phyloP scores from a whole-genome alignment of 2,329 filamentous ascomycete species.

The Penicillium sp. region DNA sequence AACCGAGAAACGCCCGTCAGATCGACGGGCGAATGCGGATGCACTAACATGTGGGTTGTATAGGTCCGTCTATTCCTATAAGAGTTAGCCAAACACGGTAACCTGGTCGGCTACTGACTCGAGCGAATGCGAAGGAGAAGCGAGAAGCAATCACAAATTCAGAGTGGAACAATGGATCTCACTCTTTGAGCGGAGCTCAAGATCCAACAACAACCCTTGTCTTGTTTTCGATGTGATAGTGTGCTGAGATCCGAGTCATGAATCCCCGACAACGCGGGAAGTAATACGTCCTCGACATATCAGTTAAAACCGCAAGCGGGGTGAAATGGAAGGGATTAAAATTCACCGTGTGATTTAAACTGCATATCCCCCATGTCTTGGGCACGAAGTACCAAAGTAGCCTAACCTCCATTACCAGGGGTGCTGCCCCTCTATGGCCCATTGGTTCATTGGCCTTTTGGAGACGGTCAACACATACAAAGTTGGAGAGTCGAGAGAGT shows the following conservation, averaged over 20 bases:
- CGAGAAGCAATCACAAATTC: conserved; percentile 13
- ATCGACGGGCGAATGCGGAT: conserved; percentile 7
- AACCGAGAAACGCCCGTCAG: conserved; percentile 13
- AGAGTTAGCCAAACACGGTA: conserved; percentile 11
- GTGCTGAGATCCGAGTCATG: background rate
- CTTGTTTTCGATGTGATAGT: background rate
- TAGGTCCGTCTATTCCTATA: conserved; percentile 10
- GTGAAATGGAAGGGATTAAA: background rate
- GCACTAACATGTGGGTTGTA: conserved; percentile 3
- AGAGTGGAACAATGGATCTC: conserved; percentile 10
- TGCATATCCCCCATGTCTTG: background rate
- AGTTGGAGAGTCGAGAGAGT: background rate
- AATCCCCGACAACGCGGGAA: background rate
- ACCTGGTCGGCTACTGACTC: conserved; percentile 3
- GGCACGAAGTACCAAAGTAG: background rate
- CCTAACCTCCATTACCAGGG: background rate
- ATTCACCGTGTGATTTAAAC: background rate
- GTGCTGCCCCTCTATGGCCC: background rate
- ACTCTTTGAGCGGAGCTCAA: too few relatives aligned
- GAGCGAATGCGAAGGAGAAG: conserved; percentile 10
- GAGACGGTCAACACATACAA: background rate
- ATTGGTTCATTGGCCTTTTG: background rate
- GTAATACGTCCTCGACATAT: too few relatives aligned
- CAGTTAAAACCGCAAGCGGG: background rate
- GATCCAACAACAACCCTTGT: too few relatives aligned